Evolutionary conservation across 176 grass and related monocot species (phyloP), one percentile per base, ranked within the genome.

Genomic region (Carex myosuroides): DNA sequence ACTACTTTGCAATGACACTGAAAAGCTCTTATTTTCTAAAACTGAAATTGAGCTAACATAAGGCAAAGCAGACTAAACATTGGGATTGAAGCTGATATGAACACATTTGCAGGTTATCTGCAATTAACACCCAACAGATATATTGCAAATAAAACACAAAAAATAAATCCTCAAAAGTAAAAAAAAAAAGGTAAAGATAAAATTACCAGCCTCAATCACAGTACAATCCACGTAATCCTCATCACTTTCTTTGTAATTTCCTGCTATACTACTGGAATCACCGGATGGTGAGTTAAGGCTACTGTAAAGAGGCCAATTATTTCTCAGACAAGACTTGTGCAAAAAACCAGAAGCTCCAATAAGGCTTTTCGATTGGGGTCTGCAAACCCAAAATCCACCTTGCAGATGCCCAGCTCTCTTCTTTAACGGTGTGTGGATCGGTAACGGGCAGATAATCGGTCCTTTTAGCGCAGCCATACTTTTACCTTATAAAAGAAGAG

Each of bases 151-250:
- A 64, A 4, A 48, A 17, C 42, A 48, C 74, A 55, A 59, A 16
- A 30, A 16, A 3, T 21, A 21, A 65, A 59, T 21, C 42, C 32
- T 20, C 30, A 60, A 80, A 13, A 54, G 61, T 70, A 39, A 11
- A 16, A 54, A 17, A 13, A 54, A 17, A 9, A 61, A 26, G 17
- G 61, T 4, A 53, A 14, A 13, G 17, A 60, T 32, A 13, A 13
- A 78, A 55, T 84, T 88, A 98, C 92, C 93, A 53, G 95, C 95
- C 83, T 98, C 95, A 44, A 95, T 93, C 59, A 98, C 88, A 80
- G 79, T 93, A 56, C 92, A 98, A 69, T 95, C 61, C 30, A 98
- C 92, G 79, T 93, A 98, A 33, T 98, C 95, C 85, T 91, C 92
- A 42, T 91, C 95, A 85, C 90, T 95, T 67, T 90, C 85, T 78